These are phyloP conservation scores for Juncus effusus DNA, from an alignment of 176 grass and related monocot genomes.

Conservation along the genomic window DNA sequence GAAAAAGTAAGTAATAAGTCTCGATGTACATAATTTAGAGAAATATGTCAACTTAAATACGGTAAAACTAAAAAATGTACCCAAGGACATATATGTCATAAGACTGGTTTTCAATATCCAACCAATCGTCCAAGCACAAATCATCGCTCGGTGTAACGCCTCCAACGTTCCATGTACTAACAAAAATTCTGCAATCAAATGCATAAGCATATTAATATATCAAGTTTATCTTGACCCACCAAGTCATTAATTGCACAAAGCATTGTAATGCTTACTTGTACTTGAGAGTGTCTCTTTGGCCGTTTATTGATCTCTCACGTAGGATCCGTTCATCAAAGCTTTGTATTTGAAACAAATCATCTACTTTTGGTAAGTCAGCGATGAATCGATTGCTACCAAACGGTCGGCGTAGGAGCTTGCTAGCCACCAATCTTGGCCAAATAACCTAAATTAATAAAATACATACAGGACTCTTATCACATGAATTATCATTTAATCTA, in stretches of 20 bases:
- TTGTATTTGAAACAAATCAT: constrained; percentile 13
- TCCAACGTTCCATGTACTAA: constrained; percentile 89
- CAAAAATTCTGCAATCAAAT: constrained; percentile 58
- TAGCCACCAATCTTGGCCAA: constrained; percentile 50
- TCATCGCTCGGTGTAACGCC: constrained; percentile 52
- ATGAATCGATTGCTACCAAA: constrained; percentile 43
- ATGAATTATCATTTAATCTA: constrained; percentile 14
- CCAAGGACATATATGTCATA: constrained; percentile 97
- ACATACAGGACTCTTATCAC: constrained; percentile 15
- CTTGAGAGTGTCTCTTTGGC: constrained; percentile 38
- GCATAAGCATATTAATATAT: not conserved
- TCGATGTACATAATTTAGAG: not conserved
- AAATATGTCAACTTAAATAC: constrained; percentile 1
- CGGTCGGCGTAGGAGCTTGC: constrained; percentile 48
- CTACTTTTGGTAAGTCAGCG: constrained; percentile 38
- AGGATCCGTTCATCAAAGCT: constrained; percentile 40
- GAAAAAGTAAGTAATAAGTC: not conserved
- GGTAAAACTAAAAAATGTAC: constrained; percentile 25
- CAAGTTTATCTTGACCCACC: constrained; percentile 2
- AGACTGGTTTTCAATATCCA: constrained; percentile 45
- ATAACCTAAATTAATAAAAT: constrained; percentile 56
- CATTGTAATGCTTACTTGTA: constrained; percentile 60
- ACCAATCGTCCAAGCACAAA: constrained; percentile 84
- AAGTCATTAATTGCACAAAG: constrained; percentile 19
- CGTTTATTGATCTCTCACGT: constrained; percentile 34